A percentile compares a stretch with the other conserved stretches of the same genome.
Evolutionary conservation across 2,329 filamentous ascomycete genomes (phyloP).

Genomic region (Ambrosiella xylebori): DNA sequence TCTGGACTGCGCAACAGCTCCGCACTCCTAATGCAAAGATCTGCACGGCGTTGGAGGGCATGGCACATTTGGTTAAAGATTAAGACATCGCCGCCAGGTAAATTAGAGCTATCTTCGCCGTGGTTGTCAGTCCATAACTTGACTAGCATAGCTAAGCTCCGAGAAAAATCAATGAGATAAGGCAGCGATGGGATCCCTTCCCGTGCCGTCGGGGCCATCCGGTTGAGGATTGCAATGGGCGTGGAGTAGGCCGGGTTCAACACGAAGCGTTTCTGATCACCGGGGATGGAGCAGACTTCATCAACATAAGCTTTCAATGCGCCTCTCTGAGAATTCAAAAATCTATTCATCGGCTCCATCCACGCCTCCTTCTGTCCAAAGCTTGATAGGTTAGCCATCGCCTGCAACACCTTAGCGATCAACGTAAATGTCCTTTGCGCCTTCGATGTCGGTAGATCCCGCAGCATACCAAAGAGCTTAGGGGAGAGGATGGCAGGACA

Average conservation of each 20-base stretch:
- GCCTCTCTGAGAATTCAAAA: conserved; percentile 56
- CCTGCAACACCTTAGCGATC: conserved; percentile 83
- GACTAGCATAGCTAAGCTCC: conserved; percentile 69
- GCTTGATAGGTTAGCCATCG: conserved; percentile 73
- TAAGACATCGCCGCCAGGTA: conserved; percentile 32
- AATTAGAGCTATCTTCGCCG: conserved; percentile 19
- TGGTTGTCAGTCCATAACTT: conserved; percentile 56
- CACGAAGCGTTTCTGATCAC: conserved; percentile 38
- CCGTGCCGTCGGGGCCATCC: conserved; percentile 60
- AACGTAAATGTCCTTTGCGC: conserved; percentile 80
- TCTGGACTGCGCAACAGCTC: conserved; percentile 25
- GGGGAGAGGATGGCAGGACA: conserved; percentile 93
- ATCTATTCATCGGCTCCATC: conserved; percentile 98
- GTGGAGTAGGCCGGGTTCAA: conserved; percentile 62
- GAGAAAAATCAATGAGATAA: conserved; percentile 77
- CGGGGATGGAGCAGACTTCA: conserved; percentile 64
- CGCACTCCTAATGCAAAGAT: conserved; percentile 33
- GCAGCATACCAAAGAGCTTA: conserved; percentile 73
- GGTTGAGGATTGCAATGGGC: conserved; percentile 72
- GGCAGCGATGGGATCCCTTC: conserved; percentile 90
- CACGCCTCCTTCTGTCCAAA: conserved; percentile 94
- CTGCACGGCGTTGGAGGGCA: conserved; percentile 32
- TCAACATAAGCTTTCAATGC: conserved; percentile 81
- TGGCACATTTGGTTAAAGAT: conserved; percentile 36
- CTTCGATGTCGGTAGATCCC: conserved; percentile 64